Evolutionary conservation across 2,329 filamentous ascomycete species (phyloP), one percentile per base, ranked within the genome.

Genomic region (Venturia pyrina): DNA sequence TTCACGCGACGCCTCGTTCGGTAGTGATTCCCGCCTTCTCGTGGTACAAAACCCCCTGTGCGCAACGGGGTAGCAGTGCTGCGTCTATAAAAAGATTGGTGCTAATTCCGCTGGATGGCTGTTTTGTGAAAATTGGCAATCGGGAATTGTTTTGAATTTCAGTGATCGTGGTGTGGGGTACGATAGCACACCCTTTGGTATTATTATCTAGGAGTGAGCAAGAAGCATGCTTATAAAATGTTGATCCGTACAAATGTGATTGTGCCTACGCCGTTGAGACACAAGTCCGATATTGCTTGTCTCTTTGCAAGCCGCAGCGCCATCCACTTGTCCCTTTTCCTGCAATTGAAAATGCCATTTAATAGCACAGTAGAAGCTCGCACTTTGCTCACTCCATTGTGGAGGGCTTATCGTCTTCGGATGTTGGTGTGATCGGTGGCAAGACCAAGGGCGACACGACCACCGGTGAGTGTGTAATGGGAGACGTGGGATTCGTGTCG

Each of bases 401-500:
- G 19, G 60, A 62, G 13, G 37, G 60, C 8, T 19, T 34, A 21
- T 19, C 41, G 15, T 48, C 41, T 62, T 44, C 41, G 5, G 60
- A 40, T 17, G 34, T 62, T 24, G 60, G 60, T 32, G 60, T 62
- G 40, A 48, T 44, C 24, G 60, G 60, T 13, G 60, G 60, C 41
- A 34, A 37, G 32, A 62, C 37, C 37, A 62, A 40, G 11, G 37
- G 37, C 37, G 60, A 62, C 40, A 46, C 60, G 24, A 62, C 40
- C 34, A 46, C 60, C 3, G 60, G 60, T 4, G 60, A 62, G 21
- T 64, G 62, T 15, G 62, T 56, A 34, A 48, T 64, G 43, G 62
- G 62, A 50, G 62, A 64, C 19, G 62, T 48, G 10, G 62, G 62
- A 37, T 64, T 64, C 5, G 60, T 41, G 6, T 62, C 60, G 32